Base-by-base conservation (phyloP, 2,329 filamentous ascomycete genomes). In the Elsinoe batatas region DNA sequence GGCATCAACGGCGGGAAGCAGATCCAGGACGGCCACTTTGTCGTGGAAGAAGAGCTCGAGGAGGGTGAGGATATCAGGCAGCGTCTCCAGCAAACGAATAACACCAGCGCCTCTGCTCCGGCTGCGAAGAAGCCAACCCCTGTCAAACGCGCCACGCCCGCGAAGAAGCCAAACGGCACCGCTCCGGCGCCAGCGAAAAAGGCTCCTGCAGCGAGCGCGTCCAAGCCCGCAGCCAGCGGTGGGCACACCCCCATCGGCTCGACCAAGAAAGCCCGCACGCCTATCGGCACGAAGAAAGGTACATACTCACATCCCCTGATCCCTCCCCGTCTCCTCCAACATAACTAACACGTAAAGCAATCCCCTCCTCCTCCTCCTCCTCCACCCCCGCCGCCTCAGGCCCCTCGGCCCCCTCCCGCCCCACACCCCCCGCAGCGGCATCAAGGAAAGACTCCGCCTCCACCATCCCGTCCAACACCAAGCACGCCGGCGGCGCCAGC, bases 1-100 rank as follows among this genome's bases (percentile, higher is more conserved):
- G 69, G 66, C 1, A 74, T 75, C 59, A 75, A 75, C 58, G 68
- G 66, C 37, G 58, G 54, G 32, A 67, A 69, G 56, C 68, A 68
- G 53, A 68, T 70, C 2, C 69, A 69, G n/a, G 72, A 74, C 57
- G 73, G 70, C 5, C 71, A 74, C 60, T 76, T 74, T 60, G 57
- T 70, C 26, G 67, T 71, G 12, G 67, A 69, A 44, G 63, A 64
- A 22, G 60, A 60, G 6, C 49, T 49, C n/a, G 43, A 51, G 7
- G 58, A 58, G 8, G 46, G 53, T 11, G 57, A 58, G 32, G 36
- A 46, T 10, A 35, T 54, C 36, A 51, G 22, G 15, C 20, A 54
- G 56, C 50, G 32, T 44, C 17, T 40, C 13, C 22, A 55, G 35
- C 30, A 32, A 18, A 54, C 46, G 33, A 50, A 50, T 4, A 44